Evolutionary conservation across 768 basidiomycete genomes (phyloP), one percentile per base, ranked within the genome.

Genomic region (Sistotremastrum suecicum): DNA sequence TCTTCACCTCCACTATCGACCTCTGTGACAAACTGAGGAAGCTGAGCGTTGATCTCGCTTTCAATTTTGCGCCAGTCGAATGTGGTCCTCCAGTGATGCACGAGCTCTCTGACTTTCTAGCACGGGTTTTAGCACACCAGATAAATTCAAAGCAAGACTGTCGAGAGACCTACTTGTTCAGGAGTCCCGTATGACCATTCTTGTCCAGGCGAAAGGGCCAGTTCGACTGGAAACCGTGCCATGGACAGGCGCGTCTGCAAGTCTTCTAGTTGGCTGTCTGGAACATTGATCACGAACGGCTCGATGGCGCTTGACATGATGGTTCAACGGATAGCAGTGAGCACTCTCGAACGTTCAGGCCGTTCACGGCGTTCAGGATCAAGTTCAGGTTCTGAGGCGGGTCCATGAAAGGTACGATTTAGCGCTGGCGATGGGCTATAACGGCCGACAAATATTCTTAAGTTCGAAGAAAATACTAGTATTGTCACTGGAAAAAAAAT

Each of bases 61-160:
- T 48, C 47, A 31, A 48, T 32, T 31, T 48, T 41, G 35, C 47
- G 38, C 47, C 47, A 48, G 42, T 48, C 36, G 35, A 49, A 46
- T 5, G 42, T 42, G 44, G 37, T 39, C 5, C 29, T 30, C 31
- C 40, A 41, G 33, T 10, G 20, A 12, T 46, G 39, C 7, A 41
- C 20, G 20, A 20, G 20, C 20, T 20, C 20, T 20, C 20, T 20
- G 20, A 20, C 20, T 20, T 20, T 20, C 20, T 20, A 20, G 20
- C 20, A 20, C 20, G 20, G 20, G 20, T 20, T 20, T 20, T 20
- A 20, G 20, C 20, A 20, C 20, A 20, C 20, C 20, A 20, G 20
- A 20, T 20, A 20, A 20, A 20, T 20, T 20, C 20, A 20, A 20
- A 20, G 20, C 20, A 31, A 41, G 9, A 11, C 43, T 37, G 35